Base-by-base conservation (phyloP, 768 basidiomycete species). In the Lactarius trivialis region DNA sequence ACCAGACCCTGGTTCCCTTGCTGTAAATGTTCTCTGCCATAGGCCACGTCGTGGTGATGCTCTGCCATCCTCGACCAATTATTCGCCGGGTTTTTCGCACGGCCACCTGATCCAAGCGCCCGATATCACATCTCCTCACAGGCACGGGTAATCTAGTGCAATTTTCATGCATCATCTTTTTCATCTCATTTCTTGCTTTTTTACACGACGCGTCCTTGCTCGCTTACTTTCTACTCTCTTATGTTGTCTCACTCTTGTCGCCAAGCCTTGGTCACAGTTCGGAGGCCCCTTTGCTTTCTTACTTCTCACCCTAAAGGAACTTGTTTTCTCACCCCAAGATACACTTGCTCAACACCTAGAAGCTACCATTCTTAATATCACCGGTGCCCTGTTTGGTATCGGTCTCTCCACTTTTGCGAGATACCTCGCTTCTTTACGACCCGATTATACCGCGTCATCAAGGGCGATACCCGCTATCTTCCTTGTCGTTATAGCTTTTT, bases 21-120 rank as follows among this genome's bases (percentile, higher is more conserved):
- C 85, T 89, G 78, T 91, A 92, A 71, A 91, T 89, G 79, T 91
- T 91, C 79, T 92, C 90, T 73, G 90, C 88, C 90, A 92, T 92
- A 74, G 67, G 72, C 43, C 65, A 57, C 15, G 63, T 55, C 56
- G 65, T 55, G 37, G 64, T 34, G 63, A 58, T 34, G 57, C 43
- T 53, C 32, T 30, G 51, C 19, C 56, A 37, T 32, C 37, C 21
- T 34, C 19, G 36, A 32, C 53, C 37, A 45, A 41, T 63, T 59
- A 34, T 48, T 62, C 41, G 24, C 56, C 57, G 45, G 43, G 0
- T 14, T 15, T n/a, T 56, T 64, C 63, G 4, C 63, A 64, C 63
- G 63, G 34, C 57, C 63, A 64, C 63, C 53, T 64, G 63, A 60
- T 43, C 54, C n/a, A 24, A 48, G 45, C 21, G 4, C 11, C 21